Conservation (phyloP, 2,329 filamentous ascomycete species). For the Tolypocladium tundrense region DNA sequence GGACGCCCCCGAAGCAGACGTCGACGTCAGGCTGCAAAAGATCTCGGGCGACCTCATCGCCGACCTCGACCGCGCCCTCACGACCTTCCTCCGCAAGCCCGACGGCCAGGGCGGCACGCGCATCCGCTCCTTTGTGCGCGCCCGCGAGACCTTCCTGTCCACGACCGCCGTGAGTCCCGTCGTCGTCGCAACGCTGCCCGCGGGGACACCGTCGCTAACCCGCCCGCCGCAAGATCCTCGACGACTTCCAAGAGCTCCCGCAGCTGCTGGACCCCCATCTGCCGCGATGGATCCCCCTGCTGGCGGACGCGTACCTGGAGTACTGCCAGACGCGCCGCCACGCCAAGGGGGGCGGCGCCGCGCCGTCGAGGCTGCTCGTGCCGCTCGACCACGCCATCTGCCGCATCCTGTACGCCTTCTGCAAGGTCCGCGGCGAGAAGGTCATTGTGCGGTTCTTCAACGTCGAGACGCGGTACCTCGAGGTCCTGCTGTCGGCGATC, state of each 20-base stretch:
- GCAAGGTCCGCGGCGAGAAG: slow-evolving; percentile 90
- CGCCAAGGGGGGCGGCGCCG: slow-evolving; percentile 24
- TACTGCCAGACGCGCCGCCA: slow-evolving; percentile 39
- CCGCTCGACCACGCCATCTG: slow-evolving; percentile 63
- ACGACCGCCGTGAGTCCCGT: slow-evolving; percentile 30
- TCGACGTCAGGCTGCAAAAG: slow-evolving; percentile 52
- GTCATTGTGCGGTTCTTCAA: slow-evolving; percentile 84
- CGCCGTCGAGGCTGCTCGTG: slow-evolving; percentile 30
- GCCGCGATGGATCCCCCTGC: slow-evolving; percentile 59
- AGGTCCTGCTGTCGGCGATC: slow-evolving; percentile 65
- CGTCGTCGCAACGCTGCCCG: background rate
- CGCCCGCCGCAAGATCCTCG: slow-evolving; percentile 41
- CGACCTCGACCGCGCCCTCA: slow-evolving; percentile 45
- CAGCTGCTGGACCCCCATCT: slow-evolving; percentile 85
- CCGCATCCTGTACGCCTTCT: slow-evolving; percentile 76
- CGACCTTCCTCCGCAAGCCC: slow-evolving; percentile 40
- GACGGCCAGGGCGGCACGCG: slow-evolving; percentile 30
- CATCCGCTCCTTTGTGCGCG: slow-evolving; percentile 39
- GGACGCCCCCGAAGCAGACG: slow-evolving; percentile 51
- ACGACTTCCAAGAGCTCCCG: slow-evolving; percentile 90
- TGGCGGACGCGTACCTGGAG: slow-evolving; percentile 68
- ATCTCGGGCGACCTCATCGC: slow-evolving; percentile 47
- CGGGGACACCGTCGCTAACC: background rate
- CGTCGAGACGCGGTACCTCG: slow-evolving; percentile 79
- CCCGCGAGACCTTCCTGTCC: slow-evolving; percentile 37